These are phyloP conservation scores for Tripterygium wilfordii DNA, from an alignment of 177 flowering plant genomes.

Conservation along the genomic window DNA sequence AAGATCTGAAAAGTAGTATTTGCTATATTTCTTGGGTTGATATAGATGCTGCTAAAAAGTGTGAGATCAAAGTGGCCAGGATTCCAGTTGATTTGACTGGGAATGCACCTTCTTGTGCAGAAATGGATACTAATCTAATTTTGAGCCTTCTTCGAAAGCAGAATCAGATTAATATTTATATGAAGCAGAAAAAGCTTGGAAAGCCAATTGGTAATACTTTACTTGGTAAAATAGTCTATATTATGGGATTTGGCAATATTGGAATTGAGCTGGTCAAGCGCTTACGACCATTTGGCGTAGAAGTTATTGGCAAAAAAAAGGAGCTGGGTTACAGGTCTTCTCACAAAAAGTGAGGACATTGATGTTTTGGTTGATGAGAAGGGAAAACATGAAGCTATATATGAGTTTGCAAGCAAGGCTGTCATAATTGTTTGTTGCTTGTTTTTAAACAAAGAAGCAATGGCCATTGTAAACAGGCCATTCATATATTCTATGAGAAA, in stretches of 20 bases:
- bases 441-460: conserved; percentile 63
- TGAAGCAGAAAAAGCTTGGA: too few species aligned
- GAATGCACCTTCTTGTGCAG: conserved; percentile 91
- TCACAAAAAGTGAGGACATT: conserved; percentile 21
- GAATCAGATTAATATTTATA: too few species aligned
- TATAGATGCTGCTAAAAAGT: conserved; percentile 57
- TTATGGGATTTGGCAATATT: too few species aligned
- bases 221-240: too few species aligned
- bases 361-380: conserved; percentile 69
- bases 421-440: conserved; percentile 82
- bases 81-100: conserved; percentile 71
- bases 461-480: conserved; percentile 57
- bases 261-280: too few species aligned
- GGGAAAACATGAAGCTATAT: conserved; percentile 60
- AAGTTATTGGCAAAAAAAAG: too few species aligned
- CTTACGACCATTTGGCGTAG: too few species aligned
- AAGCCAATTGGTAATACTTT: too few species aligned
- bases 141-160: conserved; percentile 86
- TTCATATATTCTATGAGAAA: conserved; percentile 86
- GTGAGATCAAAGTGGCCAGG: conserved; percentile 85
- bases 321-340: too few species aligned
- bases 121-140: conserved; percentile 85
- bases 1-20: not conserved
- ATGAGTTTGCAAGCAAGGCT: conserved; percentile 64
- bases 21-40: conserved; percentile 13